Evolutionary conservation across 352 stramenopile genomes (phyloP).

Genomic region (Pythium vanterpoolii): DNA sequence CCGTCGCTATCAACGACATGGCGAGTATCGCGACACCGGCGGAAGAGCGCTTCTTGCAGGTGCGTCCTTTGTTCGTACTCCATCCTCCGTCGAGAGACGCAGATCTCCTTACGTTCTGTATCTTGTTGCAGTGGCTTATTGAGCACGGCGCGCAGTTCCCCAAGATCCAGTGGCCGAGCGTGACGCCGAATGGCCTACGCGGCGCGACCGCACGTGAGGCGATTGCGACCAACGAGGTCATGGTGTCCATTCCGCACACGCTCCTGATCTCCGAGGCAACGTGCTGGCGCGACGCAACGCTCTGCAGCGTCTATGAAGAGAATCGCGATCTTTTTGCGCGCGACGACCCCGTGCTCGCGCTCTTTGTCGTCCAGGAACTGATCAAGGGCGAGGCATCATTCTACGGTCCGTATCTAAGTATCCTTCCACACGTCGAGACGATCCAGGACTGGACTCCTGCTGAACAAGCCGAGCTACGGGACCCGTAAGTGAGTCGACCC

Average conservation of each 20-base stretch:
- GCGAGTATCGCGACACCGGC: conserved; percentile 8
- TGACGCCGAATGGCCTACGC: conserved; percentile 49
- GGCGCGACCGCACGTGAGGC: conserved; percentile 44
- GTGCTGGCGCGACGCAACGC: conserved; percentile 49
- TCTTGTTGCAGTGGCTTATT: conserved; percentile 46
- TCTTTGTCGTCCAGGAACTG: conserved; percentile 85
- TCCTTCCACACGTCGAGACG: conserved; percentile 76
- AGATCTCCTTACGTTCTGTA: neutral
- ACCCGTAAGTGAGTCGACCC: conserved; percentile 30
- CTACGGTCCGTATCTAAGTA: conserved; percentile 84
- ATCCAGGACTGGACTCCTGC: conserved; percentile 78
- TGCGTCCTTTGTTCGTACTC: conserved; percentile 4
- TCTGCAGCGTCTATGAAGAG: conserved; percentile 41
- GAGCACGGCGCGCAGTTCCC: conserved; percentile 69
- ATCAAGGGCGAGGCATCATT: conserved; percentile 61
- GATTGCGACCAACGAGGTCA: conserved; percentile 60
- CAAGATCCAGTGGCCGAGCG: conserved; percentile 72
- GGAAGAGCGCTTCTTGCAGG: conserved; percentile 53
- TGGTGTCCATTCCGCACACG: conserved; percentile 56
- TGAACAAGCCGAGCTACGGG: conserved; percentile 69
- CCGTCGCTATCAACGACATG: neutral
- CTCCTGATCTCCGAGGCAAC: conserved; percentile 76
- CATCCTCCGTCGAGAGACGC: too few relatives aligned
- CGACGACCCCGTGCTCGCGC: conserved; percentile 77
- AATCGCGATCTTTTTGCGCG: conserved; percentile 68